Base-by-base conservation (phyloP, 768 basidiomycete species). In the Neoboletus brunneissimus region DNA sequence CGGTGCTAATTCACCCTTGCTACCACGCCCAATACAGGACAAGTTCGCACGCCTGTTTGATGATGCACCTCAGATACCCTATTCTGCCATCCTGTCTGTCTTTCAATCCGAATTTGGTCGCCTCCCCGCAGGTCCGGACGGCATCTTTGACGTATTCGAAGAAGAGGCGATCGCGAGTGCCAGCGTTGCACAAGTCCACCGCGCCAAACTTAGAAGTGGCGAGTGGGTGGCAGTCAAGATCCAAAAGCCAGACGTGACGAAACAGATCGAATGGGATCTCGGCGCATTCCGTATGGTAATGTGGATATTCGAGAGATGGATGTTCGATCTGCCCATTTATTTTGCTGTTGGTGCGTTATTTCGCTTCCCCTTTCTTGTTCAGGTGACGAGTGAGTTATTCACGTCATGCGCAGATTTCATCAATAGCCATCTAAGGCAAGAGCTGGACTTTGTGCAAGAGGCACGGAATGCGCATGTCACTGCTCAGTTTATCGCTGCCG, bases 181-280 rank as follows among this genome's bases (percentile, higher is more conserved):
- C 2, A 91, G 89, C 62, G 88, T 98, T 55, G 94, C 94, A 0
- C 95, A 97, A 68, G 95, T 97, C 0, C 94, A 97, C 67, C 79
- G 81, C 44, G 95, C 95, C 5, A 76, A 71, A n/a, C 67, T 87
- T 41, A 78, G 75, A 60, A 69, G 55, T 22, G 74, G 71, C 32
- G 75, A 81, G 35, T 88, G 87, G 82, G 94, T 98, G 2, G 95
- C 94, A 0, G 94, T 98, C 58, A 98, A 98, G 75, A 78, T 91
- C 22, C 93, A 97, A 75, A 96, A 95, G 64, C 93, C 92, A 3
- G 88, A 85, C 34, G 91, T 98, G 7, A 80, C 79, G 49, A 90
- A 82, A 62, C 94, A 97, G 74, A 87, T 89, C 75, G 85, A 90
- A 59, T 92, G 87, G 83, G 91, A 94, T 65, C 75, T 94, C 13